Conservation (phyloP, 2,329 filamentous ascomycete species). For the Penicillium sp. region DNA sequence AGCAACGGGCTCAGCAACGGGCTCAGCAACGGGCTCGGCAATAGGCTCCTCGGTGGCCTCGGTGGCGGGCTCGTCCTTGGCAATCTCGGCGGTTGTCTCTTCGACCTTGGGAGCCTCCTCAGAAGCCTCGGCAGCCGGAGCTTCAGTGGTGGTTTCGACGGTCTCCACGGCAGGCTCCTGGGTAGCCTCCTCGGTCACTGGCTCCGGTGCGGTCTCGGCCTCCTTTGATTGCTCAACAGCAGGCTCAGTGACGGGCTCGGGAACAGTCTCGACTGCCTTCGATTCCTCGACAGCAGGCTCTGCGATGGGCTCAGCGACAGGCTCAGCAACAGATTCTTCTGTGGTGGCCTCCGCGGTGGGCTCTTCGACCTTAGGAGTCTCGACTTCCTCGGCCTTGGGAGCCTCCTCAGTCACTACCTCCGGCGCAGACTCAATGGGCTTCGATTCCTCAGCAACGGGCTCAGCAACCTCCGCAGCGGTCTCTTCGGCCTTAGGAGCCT, state of each 20-base stretch:
- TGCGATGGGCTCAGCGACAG: background rate
- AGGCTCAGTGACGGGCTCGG: conserved; percentile 12
- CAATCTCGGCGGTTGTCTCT: background rate
- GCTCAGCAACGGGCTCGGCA: conserved; percentile 25
- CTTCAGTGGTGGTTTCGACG: conserved; percentile 25
- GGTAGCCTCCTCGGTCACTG: background rate
- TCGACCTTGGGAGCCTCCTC: background rate
- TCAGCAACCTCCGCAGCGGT: conserved; percentile 1
- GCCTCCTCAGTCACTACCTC: background rate
- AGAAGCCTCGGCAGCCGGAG: background rate
- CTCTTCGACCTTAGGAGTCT: background rate
- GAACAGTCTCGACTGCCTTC: background rate
- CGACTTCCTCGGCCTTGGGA: background rate
- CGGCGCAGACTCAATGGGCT: conserved; percentile 12
- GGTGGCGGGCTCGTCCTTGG: too few relatives aligned
- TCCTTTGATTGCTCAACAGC: background rate
- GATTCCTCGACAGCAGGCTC: background rate
- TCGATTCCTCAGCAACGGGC: background rate
- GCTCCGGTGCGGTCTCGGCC: conserved; percentile 11
- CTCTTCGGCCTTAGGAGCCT: conserved; percentile 24
- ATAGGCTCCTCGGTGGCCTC: conserved; percentile 12
- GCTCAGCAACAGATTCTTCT: background rate
- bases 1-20: background rate
- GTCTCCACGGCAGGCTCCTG: conserved; percentile 51
- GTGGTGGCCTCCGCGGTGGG: background rate